Evolutionary conservation across 2,329 filamentous ascomycete species (phyloP), one percentile per base, ranked within the genome.

Genomic region (Colletotrichum australisinense): DNA sequence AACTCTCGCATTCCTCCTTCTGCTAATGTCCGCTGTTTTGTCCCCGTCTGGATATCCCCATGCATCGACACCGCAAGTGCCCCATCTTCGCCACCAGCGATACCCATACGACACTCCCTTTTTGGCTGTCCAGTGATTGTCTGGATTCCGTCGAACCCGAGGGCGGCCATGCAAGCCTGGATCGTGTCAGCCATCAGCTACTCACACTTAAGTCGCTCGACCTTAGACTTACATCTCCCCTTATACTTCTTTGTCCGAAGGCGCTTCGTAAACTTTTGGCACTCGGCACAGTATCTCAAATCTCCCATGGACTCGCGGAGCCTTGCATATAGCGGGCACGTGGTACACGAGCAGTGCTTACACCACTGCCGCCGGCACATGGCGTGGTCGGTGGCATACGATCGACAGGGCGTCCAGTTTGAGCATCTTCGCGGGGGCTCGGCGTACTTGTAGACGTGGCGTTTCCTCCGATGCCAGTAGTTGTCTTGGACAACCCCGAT

Each of bases 71-170:
- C 57, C 55, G 6, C 16, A 19, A 1, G 58, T 69, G 2, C 65
- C 69, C 65, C 58, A 69, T 35, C 58, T 42, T 8, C 24, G 42
- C 65, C 69, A 69, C 65, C 65, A 72, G 22, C 69, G 69, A 5
- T 12, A 1, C 2, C 69, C 65, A 22, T 63, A 72, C 1, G 69
- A 72, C 19, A 5, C 28, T 2, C 58, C 65, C 42, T 72, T 72
- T 12, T 42, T 53, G 5, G 57, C 24, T 1, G 69, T 69, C 65
- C 65, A 72, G 53, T 53, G 58, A n/a, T 69, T 72, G 7, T 63
- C 58, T 19, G 69, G 6, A 7, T 19, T 4, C 4, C 38, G 62
- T 12, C 65, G 69, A 5, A 42, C 30, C 32, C 49, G 46, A 2
- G 57, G 65, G n/a, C 38, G 57, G 1, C 65, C 58, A 14, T 72